Base-by-base conservation (phyloP, 148 eudicot genomes). In the Camellia japonica region DNA sequence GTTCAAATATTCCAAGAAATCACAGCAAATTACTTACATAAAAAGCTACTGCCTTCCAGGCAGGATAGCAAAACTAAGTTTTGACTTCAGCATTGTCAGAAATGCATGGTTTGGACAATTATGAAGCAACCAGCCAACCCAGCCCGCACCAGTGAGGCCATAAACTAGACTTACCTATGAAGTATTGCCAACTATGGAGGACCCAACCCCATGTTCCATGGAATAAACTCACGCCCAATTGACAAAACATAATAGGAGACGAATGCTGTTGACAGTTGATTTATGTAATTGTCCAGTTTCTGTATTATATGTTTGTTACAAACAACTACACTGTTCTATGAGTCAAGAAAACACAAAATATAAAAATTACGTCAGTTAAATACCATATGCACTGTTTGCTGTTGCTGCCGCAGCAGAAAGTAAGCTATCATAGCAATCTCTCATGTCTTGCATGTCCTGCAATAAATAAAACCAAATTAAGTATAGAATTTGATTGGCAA, bases 391-490 rank as follows among this genome's bases (percentile, higher is more conserved):
- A 83, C 91, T 92, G 77, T 94, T 96, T 52, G 94, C 84, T 0
- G 98, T 91, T 7, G 90, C 93, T 3, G 98, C 98, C 0, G 99
- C 97, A 68, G 97, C 93, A 42, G 98, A 90, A 47, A 96, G 91
- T 88, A 96, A 84, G 84, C 98, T 91, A 81, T 96, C 98, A 64
- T 96, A 96, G 85, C 95, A 96, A 65, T 92, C 95, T 79, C 85
- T 88, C 95, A 94, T 92, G 82, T 96, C 99, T 73, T 85, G 80
- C 99, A 96, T 89, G 69, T 90, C 97, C 99, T 96, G 90, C 65
- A 38, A 83, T 20, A 80, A 63, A 65, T 56, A 14, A 47, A 78
- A 38, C 30, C 62, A 77, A 77, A 15, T 15, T 13, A 76, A 77
- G 42, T 14, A 49, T 51, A 14, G 15, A 23, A 65, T 76, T 18